phyloP scores from a whole-genome alignment of 179 eudicot genomes.

The Heliamphora pulchella region DNA sequence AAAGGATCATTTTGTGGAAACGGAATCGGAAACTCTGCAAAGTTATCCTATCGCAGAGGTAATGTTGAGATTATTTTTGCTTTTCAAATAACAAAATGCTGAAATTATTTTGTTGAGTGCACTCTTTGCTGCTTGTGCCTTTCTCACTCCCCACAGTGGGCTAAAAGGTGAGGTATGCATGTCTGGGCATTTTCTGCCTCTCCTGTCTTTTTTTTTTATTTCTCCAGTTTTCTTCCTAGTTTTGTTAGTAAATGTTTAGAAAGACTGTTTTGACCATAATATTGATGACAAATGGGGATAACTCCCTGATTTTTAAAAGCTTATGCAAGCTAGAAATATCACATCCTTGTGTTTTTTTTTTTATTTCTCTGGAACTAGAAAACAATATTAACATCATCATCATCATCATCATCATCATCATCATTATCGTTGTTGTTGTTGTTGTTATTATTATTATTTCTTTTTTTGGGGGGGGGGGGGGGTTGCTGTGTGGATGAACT shows the following conservation, averaged over 20 bases:
- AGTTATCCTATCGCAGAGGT: slow-evolving; percentile 47
- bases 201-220: too few species aligned
- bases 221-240: not conserved
- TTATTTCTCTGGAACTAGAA: not conserved
- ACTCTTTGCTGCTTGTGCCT: not conserved
- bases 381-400: not conserved
- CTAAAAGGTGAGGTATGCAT: not conserved
- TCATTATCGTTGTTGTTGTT: too few species aligned
- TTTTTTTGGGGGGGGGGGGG: too few species aligned
- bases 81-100: not conserved
- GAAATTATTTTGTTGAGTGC: not conserved
- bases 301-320: not conserved
- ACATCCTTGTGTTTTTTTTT: not conserved
- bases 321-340: not conserved
- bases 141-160: too few species aligned
- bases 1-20: slow-evolving; percentile 33
- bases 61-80: slow-evolving; percentile 7
- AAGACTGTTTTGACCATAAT: not conserved
- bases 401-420: not conserved
- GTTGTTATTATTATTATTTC: too few species aligned
- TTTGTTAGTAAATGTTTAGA: not conserved
- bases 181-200: not conserved
- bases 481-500: not conserved
- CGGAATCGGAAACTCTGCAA: slow-evolving; percentile 32
- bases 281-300: not conserved